Evolutionary conservation across 306 rosid species (phyloP), one percentile per base, ranked within the genome.

Genomic region (Lablab purpureus): DNA sequence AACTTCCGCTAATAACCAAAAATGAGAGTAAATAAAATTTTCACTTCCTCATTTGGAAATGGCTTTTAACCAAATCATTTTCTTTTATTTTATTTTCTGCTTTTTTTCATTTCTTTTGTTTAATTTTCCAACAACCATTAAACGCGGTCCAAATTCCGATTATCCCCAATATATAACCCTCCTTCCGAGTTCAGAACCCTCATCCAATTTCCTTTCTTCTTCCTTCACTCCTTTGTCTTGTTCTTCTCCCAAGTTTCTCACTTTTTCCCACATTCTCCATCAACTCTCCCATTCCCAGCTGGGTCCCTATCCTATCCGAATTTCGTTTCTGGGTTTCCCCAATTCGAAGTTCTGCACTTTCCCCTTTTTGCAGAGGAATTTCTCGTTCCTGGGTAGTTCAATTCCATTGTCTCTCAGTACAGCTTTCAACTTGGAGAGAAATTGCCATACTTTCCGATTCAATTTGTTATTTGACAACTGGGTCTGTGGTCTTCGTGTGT

Each of bases 61-160:
- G 23, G 13, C 8, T 52, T 49, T 18, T 45, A 0, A 32, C 1
- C 6, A 13, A 64, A 32, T 2, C 3, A 60, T 15, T 9, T 30
- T 10, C 11, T 50, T 28, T 68, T 18, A 36, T 15, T 47, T n/a
- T 10, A 17, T 70, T 51, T 28, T 43, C 27, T 10, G 41, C 37
- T 58, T 74, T 58, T 74, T 68, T 78, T 56, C 52, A 47, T 3
- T 45, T 27, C 63, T 58, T n/a, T 18, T 54, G 1, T 21, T 65
- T 27, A 43, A 18, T 49, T 64, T 71, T 58, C 71, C 77, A 58
- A 62, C 84, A 36, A 76, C 87, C 87, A 58, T 28, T 21, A 22
- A 58, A 86, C 90, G 90, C 92, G 86, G 88, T 81, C 87, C 84
- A 74, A 46, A 54, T 54, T 41, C 85, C 84, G 62, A 52, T 27